These are phyloP conservation scores for Mediolabrus comicus DNA, from an alignment of 108 stramenopile species.

Conservation along the genomic window DNA sequence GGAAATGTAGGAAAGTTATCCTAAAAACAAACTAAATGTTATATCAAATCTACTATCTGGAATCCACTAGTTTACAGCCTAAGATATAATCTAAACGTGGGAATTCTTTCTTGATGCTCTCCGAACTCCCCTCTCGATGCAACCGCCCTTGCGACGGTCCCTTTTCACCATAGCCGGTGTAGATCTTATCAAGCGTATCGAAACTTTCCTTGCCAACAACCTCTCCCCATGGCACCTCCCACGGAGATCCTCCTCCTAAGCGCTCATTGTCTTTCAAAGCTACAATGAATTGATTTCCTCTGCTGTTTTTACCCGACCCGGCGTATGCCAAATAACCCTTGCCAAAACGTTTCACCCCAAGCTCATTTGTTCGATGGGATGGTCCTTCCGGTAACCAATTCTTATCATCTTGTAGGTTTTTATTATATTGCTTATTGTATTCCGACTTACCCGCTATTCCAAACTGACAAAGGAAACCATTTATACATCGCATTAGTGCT, in stretches of 20 bases:
- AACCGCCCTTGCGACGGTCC: slow-evolving; percentile 52
- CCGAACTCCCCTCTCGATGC: slow-evolving; percentile 43
- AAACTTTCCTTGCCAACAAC: slow-evolving; percentile 57
- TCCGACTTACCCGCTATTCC: slow-evolving; percentile 67
- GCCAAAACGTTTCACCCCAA: slow-evolving; percentile 71
- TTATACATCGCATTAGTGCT: slow-evolving; percentile 81
- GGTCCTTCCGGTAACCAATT: slow-evolving; percentile 83
- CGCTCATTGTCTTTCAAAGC: slow-evolving; percentile 54
- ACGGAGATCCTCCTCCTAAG: slow-evolving; percentile 75
- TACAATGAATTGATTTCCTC: slow-evolving; percentile 70
- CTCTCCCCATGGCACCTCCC: slow-evolving; percentile 80
- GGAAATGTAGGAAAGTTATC: slow-evolving; percentile 41
- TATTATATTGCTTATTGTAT: slow-evolving; percentile 35
- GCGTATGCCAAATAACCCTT: slow-evolving; percentile 79
- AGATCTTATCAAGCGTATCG: slow-evolving; percentile 51
- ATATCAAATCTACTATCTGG: background rate
- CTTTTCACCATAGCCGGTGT: slow-evolving; percentile 64
- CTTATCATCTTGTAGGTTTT: slow-evolving; percentile 63
- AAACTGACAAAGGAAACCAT: slow-evolving; percentile 84
- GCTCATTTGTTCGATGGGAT: slow-evolving; percentile 55
- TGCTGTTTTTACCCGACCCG: slow-evolving; percentile 60
- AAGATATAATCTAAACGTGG: slow-evolving; percentile 62
- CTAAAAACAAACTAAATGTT: background rate
- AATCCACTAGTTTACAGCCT: slow-evolving; percentile 50
- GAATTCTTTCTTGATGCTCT: slow-evolving; percentile 34